Evolutionary conservation across 2,329 filamentous ascomycete genomes (phyloP), one percentile per base, ranked within the genome.

Genomic region (Fusarium solani-melongenae): DNA sequence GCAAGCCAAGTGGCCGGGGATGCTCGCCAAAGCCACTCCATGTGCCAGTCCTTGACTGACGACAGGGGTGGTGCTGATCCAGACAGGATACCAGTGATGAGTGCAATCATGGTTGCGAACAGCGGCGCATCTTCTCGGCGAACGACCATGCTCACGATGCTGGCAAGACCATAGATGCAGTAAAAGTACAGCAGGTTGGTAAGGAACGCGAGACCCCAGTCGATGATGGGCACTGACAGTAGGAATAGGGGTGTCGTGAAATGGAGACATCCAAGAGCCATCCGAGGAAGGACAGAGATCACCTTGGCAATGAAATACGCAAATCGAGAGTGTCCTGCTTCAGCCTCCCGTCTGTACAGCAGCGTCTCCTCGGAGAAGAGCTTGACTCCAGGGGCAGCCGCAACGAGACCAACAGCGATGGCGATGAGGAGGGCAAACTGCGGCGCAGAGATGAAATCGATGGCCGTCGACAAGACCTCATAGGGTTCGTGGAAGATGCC

Each of bases 241-340:
- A 89, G 71, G 39, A 86, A 82, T 15, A 89, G 80, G 20, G 87
- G 80, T 5, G 86, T 85, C 1, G 87, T 86, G 78, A 90, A 90
- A 77, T 91, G 89, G 57, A 90, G 76, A 64, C 85, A 87, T 1
- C 83, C 86, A 8, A 89, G 76, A 0, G 83, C 73, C 81, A 90
- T 88, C 4, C 89, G 82, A 1, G 87, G 86, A 1, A 90, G 24
- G 0, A 88, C 88, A 0, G 85, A 85, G 0, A 89, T 3, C 3
- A 87, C 83, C 77, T 91, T 91, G 38, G 88, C 89, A 2, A 88
- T 41, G 74, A 89, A 91, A 77, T 91, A 90, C 0, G 89, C 86
- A 24, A 85, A 79, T 11, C 87, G 82, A 38, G 86, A 89, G 74
- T 91, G 89, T 0, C 89, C 88, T 0, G 88, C 85, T 46, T 88